phyloP scores from a whole-genome alignment of 768 basidiomycete genomes.

The Boletus insuetus region DNA sequence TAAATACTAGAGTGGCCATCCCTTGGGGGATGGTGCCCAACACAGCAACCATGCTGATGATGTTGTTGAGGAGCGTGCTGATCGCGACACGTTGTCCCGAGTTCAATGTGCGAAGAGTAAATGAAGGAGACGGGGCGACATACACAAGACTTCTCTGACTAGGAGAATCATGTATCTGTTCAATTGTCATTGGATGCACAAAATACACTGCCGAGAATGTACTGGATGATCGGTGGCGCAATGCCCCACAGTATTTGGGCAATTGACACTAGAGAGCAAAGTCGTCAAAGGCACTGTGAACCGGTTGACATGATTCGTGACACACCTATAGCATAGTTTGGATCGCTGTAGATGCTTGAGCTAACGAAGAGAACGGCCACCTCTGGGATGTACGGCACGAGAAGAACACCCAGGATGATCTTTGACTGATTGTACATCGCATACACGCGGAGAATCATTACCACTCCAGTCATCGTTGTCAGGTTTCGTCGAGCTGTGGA shows the following conservation, averaged over 20 bases:
- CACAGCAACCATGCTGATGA: background rate
- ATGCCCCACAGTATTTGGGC: no score
- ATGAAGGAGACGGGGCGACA: no score
- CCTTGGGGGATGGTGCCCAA: background rate
- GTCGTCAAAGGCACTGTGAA: no score
- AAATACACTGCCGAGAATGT: background rate
- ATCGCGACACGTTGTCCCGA: no score
- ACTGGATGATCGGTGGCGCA: no score
- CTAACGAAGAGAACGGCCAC: background rate
- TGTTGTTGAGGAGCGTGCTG: background rate
- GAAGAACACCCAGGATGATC: background rate
- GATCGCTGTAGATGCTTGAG: background rate
- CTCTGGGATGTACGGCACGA: background rate
- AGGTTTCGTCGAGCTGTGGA: no score
- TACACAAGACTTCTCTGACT: no score
- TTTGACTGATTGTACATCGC: background rate
- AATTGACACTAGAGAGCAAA: no score
- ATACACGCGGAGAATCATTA: background rate
- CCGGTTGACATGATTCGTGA: no score
- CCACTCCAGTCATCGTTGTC: background rate
- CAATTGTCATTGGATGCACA: no score
- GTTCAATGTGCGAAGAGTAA: no score
- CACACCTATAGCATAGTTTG: background rate
- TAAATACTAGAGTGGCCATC: background rate
- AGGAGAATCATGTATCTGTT: no score